phyloP scores from a whole-genome alignment of 1,284 basidiomycete species.

The Ganoderma meredithae region DNA sequence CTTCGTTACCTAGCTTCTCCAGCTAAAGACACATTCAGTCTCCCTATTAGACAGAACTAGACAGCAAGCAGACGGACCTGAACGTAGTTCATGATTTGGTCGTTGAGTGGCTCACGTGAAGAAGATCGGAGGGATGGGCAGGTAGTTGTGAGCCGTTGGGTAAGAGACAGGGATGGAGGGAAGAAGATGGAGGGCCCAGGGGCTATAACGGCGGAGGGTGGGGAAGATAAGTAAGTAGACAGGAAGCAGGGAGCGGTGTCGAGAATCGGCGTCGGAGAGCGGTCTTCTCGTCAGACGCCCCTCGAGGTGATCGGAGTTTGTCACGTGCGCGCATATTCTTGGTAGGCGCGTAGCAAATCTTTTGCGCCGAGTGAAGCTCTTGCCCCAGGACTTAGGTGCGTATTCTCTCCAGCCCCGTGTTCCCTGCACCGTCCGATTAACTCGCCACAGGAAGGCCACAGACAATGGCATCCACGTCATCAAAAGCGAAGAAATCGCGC shows the following conservation, averaged over 20 bases:
- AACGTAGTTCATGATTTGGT: slow-evolving; percentile 65
- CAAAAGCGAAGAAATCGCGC: slow-evolving; percentile 58
- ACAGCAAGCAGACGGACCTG: slow-evolving; percentile 52
- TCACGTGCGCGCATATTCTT: slow-evolving; percentile 20
- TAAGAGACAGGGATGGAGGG: background rate
- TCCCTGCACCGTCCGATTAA: background rate
- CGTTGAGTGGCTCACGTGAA: slow-evolving; percentile 5
- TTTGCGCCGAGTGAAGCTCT: slow-evolving; percentile 25
- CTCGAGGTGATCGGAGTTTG: background rate
- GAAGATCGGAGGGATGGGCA: slow-evolving; percentile 11
- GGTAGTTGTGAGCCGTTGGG: background rate
- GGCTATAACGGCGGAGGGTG: background rate
- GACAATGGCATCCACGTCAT: slow-evolving; percentile 48
- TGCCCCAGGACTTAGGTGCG: slow-evolving; percentile 23
- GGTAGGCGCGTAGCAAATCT: slow-evolving; percentile 31
- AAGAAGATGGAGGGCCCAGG: background rate
- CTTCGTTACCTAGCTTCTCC: slow-evolving; percentile 77
- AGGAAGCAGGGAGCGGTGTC: background rate
- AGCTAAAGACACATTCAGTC: slow-evolving; percentile 55
- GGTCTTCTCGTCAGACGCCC: slow-evolving; percentile 13
- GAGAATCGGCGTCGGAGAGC: background rate
- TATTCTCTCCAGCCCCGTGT: slow-evolving; percentile 5
- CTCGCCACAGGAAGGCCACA: background rate
- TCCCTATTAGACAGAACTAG: background rate
- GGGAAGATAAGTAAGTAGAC: background rate